Base-by-base conservation (phyloP, 2,329 filamentous ascomycete species). In the Calonectria henricotiae region DNA sequence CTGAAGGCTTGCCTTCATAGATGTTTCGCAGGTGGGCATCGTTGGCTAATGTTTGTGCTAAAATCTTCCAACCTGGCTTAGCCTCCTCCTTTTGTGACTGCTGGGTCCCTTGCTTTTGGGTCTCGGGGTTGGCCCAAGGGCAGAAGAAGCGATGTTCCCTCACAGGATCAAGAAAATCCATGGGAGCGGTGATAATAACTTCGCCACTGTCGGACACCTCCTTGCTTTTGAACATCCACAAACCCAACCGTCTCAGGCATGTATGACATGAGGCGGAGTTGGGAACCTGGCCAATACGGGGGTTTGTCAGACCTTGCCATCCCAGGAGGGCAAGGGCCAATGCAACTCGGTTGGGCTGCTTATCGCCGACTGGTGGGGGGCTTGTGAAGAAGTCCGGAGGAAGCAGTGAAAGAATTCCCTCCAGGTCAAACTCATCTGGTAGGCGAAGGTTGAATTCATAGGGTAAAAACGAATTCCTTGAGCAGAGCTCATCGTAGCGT, bases 161-260 rank as follows among this genome's bases (percentile, higher is more conserved):
- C 2, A 92, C 82, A 5, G 91, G 90, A 77, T 96, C 91, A 1
- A 96, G 86, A 67, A 89, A 85, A 74, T 89, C 88, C 86, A 93
- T 91, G 1, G 89, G 88, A 3, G 91, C 88, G 1, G 88, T 87
- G 5, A 88, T 85, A 12, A 91, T 81, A 11, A 91, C 83, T 41
- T 86, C 82, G 0, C 86, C 86, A 17, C 83, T 82, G 1, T 85
- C 83, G 68, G 89, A 87, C 35, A 92, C 88, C 76, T 90, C 89
- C 81, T 92, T 95, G 80, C 91, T 92, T 78, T 91, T 93, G 81
- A 97, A 98, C 86, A 99, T 92, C 96, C 96, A 99, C 2, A 99
- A 86, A 0, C 96, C 96, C 0, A 98, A 86, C 1, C 95, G 91
- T 69, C 96, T 91, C 78, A 97, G 93, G 80, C 96, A 99, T 23